Conservation (phyloP, 495 filamentous ascomycete species). For the Aspergillus kassunensis region DNA sequence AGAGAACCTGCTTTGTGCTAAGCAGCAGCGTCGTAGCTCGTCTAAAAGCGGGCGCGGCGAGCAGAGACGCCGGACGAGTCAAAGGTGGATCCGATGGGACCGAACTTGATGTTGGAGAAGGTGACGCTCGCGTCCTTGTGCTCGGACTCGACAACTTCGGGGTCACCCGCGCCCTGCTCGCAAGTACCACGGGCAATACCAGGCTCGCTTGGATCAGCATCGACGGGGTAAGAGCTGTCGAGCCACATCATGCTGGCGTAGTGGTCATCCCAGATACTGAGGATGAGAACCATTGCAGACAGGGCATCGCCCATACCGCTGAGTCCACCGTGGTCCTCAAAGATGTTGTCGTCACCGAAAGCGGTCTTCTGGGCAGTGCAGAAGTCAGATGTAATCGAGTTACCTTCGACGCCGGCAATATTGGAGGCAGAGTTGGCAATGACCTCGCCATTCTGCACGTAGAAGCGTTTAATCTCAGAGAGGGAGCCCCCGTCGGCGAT, state of each 20-base stretch:
- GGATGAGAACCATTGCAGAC: constrained; percentile 65
- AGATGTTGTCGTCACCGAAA: constrained; percentile 56
- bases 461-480: constrained; percentile 62
- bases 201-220: constrained; percentile 48
- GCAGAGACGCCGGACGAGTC: constrained; percentile 11
- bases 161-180: constrained; percentile 56
- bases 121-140: constrained; percentile 53
- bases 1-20: neutral
- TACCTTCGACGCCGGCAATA: constrained; percentile 45
- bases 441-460: constrained; percentile 62
- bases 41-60: constrained; percentile 2
- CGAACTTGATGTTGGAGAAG: constrained; percentile 68
- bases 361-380: constrained; percentile 53
- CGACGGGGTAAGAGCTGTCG: constrained; percentile 67
- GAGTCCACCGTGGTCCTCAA: constrained; percentile 55
- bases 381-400: constrained; percentile 56
- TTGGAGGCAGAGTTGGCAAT: constrained; percentile 55
- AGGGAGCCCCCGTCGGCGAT: constrained; percentile 50
- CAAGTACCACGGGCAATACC: constrained; percentile 72
- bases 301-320: constrained; percentile 54
- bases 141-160: constrained; percentile 55
- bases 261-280: constrained; percentile 79
- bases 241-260: constrained; percentile 79
- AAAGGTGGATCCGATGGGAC: constrained; percentile 63
- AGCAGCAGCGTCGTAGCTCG: neutral